These are phyloP conservation scores for Turnera subulata DNA, from an alignment of 345 rosid species.

Conservation along the genomic window DNA sequence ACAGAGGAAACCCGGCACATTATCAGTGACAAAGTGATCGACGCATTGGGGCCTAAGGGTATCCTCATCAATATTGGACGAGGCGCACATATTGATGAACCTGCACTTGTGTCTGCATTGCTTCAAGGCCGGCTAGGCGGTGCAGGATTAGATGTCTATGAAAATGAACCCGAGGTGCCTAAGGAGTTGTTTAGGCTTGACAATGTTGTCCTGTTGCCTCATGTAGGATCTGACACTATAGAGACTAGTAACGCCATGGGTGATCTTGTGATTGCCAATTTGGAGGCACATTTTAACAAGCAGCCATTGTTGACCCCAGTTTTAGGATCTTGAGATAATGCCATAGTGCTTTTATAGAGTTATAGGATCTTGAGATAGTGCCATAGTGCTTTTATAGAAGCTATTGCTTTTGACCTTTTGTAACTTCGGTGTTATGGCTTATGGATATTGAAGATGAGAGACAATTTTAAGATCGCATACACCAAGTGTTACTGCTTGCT, in stretches of 20 bases:
- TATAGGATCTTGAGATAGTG: too few species aligned
- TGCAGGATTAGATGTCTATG: slow-evolving; percentile 61
- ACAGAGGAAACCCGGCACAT: slow-evolving; percentile 49
- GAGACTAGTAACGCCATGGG: slow-evolving; percentile 26
- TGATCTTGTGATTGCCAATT: slow-evolving; percentile 23
- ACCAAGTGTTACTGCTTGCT: too few species aligned
- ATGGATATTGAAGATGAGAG: too few species aligned
- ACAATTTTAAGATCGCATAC: too few species aligned
- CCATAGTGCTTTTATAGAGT: too few species aligned
- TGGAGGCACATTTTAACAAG: slow-evolving; percentile 23
- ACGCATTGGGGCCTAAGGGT: slow-evolving; percentile 61
- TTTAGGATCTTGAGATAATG: too few species aligned
- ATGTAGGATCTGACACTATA: slow-evolving; percentile 43
- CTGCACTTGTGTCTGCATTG: slow-evolving; percentile 57
- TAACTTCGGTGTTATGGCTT: too few species aligned
- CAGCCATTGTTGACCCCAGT: slow-evolving; percentile 23
- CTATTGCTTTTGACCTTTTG: too few species aligned
- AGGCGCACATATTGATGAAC: slow-evolving; percentile 57
- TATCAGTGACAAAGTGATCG: slow-evolving; percentile 37
- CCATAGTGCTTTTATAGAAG: too few species aligned
- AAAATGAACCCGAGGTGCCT: slow-evolving; percentile 52
- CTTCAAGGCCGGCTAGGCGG: slow-evolving; percentile 57
- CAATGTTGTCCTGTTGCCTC: slow-evolving; percentile 57
- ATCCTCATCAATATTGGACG: slow-evolving; percentile 59
- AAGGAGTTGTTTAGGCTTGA: slow-evolving; percentile 41